Percentiles rank a stretch among this genome's conserved stretches.
Evolutionary conservation across 1,284 basidiomycete species (phyloP).

Genomic region (Mycosarcoma maydis): DNA sequence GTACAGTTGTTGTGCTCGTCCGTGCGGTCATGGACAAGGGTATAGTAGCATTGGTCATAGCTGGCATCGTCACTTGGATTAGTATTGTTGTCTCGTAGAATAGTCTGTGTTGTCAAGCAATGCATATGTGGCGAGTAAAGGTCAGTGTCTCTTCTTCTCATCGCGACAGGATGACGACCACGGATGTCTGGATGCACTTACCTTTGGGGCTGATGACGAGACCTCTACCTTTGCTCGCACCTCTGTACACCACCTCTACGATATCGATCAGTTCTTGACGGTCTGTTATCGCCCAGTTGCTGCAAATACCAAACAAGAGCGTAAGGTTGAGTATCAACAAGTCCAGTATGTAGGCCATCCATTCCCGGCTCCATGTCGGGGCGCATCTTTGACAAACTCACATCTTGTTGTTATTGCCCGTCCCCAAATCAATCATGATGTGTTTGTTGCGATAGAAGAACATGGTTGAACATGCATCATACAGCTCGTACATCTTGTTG

Average conservation of each 20-base stretch:
- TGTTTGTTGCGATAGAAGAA: constrained; percentile 82
- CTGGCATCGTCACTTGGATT: neutral
- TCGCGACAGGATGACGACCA: too few relatives aligned
- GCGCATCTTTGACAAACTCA: constrained; percentile 15
- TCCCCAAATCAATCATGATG: constrained; percentile 99
- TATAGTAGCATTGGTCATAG: constrained; percentile 3
- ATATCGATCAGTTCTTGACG: constrained; percentile 83
- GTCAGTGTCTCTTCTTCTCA: neutral
- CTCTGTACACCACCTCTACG: constrained; percentile 96
- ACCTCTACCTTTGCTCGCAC: constrained; percentile 97
- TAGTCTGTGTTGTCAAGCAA: constrained; percentile 36
- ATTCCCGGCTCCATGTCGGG: too few relatives aligned
- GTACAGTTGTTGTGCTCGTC: constrained; percentile 5
- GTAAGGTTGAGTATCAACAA: neutral
- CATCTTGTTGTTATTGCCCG: constrained; percentile 99
- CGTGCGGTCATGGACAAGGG: constrained; percentile 3
- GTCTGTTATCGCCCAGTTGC: constrained; percentile 65
- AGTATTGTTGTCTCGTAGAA: constrained; percentile 59
- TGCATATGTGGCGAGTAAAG: neutral
- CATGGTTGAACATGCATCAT: constrained; percentile 56
- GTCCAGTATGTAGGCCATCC: too few relatives aligned
- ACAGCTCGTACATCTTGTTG: constrained; percentile 77
- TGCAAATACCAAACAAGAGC: neutral
- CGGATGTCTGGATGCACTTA: constrained; percentile 60
- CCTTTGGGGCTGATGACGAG: constrained; percentile 96